These are phyloP conservation scores for Suhomyces anneliseae DNA, from an alignment of 1,139 yeast species.

Conservation along the genomic window DNA sequence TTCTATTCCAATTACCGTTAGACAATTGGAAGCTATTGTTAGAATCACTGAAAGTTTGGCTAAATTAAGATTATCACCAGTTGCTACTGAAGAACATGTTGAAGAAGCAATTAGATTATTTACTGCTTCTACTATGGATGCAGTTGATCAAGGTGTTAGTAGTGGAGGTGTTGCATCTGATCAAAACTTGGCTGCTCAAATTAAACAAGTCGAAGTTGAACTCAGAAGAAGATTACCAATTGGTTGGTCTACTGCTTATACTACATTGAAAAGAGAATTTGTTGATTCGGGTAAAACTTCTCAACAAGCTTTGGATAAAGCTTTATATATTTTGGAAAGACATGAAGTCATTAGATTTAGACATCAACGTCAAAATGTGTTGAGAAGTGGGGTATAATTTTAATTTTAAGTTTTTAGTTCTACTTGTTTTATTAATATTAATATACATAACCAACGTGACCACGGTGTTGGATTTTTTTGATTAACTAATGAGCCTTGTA, in stretches of 20 bases:
- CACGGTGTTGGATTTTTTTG: background rate
- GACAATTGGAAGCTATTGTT: slow-evolving; percentile 96
- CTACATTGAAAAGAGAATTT: slow-evolving; percentile 80
- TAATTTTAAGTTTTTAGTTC: slow-evolving; percentile 2
- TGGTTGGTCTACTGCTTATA: slow-evolving; percentile 94
- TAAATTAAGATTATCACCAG: slow-evolving; percentile 76
- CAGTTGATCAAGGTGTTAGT: slow-evolving; percentile 80
- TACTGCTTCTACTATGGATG: slow-evolving; percentile 97
- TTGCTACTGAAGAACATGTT: slow-evolving; percentile 87
- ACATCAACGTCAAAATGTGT: slow-evolving; percentile 83
- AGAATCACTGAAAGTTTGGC: slow-evolving; percentile 96
- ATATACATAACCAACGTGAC: background rate
- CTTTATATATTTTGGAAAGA: slow-evolving; percentile 77
- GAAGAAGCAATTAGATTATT: slow-evolving; percentile 94
- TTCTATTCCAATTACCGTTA: slow-evolving; percentile 93
- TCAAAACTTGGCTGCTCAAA: slow-evolving; percentile 63
- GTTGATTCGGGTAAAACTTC: slow-evolving; percentile 69
- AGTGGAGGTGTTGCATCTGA: slow-evolving; percentile 44
- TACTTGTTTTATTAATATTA: slow-evolving; percentile 11
- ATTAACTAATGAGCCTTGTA: background rate
- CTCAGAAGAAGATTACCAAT: slow-evolving; percentile 89
- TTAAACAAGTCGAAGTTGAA: slow-evolving; percentile 77
- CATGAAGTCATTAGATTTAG: slow-evolving; percentile 85
- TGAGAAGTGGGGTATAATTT: slow-evolving; percentile 68
- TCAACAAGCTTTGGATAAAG: slow-evolving; percentile 78